Conservation (phyloP, 1,139 yeast genomes). For the Candida labiduridarum region DNA sequence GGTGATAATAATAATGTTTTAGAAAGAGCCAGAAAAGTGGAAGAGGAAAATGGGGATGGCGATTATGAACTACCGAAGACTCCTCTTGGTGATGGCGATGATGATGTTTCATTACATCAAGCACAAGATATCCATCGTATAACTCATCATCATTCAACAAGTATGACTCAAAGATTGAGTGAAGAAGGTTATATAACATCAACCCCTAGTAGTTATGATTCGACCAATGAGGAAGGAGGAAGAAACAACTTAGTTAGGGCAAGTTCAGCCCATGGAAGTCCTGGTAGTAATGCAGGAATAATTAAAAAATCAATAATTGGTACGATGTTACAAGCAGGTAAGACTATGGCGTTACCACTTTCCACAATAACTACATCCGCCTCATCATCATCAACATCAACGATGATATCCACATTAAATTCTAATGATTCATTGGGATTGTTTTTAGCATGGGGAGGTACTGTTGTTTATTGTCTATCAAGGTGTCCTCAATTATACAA, state of each 20-base stretch:
- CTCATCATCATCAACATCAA: background rate
- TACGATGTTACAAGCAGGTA: conserved; percentile 25
- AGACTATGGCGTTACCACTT: conserved; percentile 25
- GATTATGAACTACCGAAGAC: background rate
- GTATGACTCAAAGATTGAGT: conserved; percentile 6
- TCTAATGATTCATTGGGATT: conserved; percentile 43
- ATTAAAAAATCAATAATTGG: conserved; percentile 21
- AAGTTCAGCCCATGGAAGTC: background rate
- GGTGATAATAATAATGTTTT: conserved; percentile 1
- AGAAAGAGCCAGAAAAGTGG: background rate
- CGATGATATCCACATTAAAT: background rate
- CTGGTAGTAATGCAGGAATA: conserved; percentile 2
- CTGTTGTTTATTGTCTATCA: conserved; percentile 72
- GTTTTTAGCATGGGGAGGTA: conserved; percentile 79
- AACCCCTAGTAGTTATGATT: conserved; percentile 27
- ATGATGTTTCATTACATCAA: conserved; percentile 14
- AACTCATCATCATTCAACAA: conserved; percentile 12
- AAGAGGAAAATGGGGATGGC: background rate
- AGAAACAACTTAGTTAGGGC: conserved; percentile 3
- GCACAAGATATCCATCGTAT: conserved; percentile 19
- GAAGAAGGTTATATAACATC: conserved; percentile 17
- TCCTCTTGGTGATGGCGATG: background rate
- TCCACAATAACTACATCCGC: conserved; percentile 5
- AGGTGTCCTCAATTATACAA: conserved; percentile 84
- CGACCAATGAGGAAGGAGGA: conserved; percentile 20